These are phyloP conservation scores for Arachnomyces sp. DNA, from an alignment of 2,329 filamentous ascomycete genomes.

Conservation along the genomic window DNA sequence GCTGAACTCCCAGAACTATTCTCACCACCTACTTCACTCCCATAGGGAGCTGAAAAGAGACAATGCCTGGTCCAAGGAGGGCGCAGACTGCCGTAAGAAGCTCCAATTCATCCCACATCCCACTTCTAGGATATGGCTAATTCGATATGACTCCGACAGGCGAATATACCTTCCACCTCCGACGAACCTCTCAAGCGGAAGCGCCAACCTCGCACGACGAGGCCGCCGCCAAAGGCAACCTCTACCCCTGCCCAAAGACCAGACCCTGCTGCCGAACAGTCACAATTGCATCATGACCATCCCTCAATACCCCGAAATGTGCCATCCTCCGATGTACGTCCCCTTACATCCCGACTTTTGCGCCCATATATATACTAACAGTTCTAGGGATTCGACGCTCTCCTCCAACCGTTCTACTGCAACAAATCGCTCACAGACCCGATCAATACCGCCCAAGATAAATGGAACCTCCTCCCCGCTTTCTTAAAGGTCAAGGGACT, in stretches of 20 bases:
- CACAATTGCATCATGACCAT: background rate
- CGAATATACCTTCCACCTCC: background rate
- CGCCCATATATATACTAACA: too few species aligned
- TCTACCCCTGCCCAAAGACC: background rate
- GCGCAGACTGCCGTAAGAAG: too few species aligned
- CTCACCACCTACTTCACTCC: too few species aligned
- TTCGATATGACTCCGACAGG: too few species aligned
- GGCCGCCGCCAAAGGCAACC: background rate
- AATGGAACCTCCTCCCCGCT: slow-evolving; percentile 94
- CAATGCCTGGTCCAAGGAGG: too few species aligned
- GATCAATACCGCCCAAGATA: slow-evolving; percentile 67
- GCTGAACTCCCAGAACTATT: too few species aligned
- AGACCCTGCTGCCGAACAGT: background rate
- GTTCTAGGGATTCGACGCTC: slow-evolving; percentile 47
- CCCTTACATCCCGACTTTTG: too few species aligned
- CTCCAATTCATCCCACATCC: too few species aligned
- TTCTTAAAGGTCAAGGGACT: slow-evolving; percentile 96
- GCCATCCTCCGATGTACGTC: too few species aligned
- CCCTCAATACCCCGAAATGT: too few species aligned
- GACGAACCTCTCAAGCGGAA: slow-evolving; percentile 8
- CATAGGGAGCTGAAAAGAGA: too few species aligned
- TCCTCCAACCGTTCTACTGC: slow-evolving; percentile 62
- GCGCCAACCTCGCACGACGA: slow-evolving; percentile 3
- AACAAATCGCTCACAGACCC: slow-evolving; percentile 60
- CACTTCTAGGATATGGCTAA: too few species aligned